Evolutionary conservation across 495 filamentous ascomycete genomes (phyloP), one percentile per base, ranked within the genome.

Genomic region (Evansstolkia leycettana): DNA sequence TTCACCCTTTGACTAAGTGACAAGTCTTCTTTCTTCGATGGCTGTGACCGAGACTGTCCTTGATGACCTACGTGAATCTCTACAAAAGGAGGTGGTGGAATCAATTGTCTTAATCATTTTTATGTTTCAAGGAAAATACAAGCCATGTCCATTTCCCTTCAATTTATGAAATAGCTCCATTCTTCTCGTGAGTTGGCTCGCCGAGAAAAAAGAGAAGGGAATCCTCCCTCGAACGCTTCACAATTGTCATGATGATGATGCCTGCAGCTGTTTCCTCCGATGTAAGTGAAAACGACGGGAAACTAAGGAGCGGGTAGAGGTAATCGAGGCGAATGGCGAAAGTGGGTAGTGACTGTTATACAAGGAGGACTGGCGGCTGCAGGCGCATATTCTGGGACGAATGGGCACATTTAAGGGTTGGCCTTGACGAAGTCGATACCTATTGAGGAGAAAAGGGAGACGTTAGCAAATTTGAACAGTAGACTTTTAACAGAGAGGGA

Each of bases 351-450:
- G 42, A 46, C 46, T 48, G 49, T 52, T 48, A 52, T 52, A 52
- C 49, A 52, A 29, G 38, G 49, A 52, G 43, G 42, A 48, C 48
- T 31, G n/a, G 37, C 23, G 31, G 49, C 45, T 48, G 45, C 41
- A 37, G 44, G 40, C 28, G 28, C 32, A 46, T 51, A 49, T 41
- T 51, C 24, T 27, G 34, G 35, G 40, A 27, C 19, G 18, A 36
- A 34, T 30, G 16, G 15, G 17, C 5, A 2, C 29, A 57, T 62
- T 70, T 73, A 80, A 48, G 79, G 77, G 64, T 82, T 84, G 55
- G 65, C 48, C 59, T 75, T 75, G 50, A 75, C 78, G 47, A 77
- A 84, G 46, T 78, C 65, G 51, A 78, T 67, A 60, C 32, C 32
- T 34, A 13, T 20, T 7, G 13, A 25, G 51, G 33, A 18, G 38